A percentile compares a stretch with the other conserved stretches of the same genome.
These are phyloP conservation scores for Pestalotiopsis sp. DNA, from an alignment of 2,329 filamentous ascomycete genomes.

Conservation along the genomic window DNA sequence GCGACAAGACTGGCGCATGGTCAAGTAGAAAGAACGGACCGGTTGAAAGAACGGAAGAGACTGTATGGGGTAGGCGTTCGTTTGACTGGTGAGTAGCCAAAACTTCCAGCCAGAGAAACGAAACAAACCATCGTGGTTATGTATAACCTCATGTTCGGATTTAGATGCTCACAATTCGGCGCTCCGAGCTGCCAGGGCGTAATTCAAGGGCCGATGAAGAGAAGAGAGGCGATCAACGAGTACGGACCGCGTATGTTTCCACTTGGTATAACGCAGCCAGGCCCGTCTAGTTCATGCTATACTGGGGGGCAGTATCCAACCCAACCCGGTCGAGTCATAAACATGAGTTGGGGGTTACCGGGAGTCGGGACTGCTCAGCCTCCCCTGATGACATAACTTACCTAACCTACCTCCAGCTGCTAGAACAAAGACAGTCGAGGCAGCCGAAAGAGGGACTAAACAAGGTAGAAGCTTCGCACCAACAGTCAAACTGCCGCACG, in stretches of 20 bases:
- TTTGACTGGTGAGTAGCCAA: background rate
- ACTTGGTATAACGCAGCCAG: background rate
- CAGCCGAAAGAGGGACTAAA: background rate
- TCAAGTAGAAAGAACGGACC: background rate
- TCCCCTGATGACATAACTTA: background rate
- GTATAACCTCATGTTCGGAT: slow-evolving; percentile 5
- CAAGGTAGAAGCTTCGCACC: background rate
- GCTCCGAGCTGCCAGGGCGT: slow-evolving; percentile 3
- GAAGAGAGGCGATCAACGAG: background rate
- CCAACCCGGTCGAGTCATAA: background rate
- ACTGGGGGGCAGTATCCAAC: background rate
- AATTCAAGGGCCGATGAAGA: background rate
- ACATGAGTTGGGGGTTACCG: background rate
- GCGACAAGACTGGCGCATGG: slow-evolving; percentile 3
- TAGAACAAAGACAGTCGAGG: background rate
- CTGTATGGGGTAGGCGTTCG: background rate
- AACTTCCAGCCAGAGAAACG: background rate
- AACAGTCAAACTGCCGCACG: too few species aligned
- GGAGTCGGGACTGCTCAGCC: background rate
- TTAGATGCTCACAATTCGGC: background rate
- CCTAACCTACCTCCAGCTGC: background rate
- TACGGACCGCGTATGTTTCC: slow-evolving; percentile 1
- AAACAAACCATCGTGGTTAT: background rate
- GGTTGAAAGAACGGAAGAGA: background rate
- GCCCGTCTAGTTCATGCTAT: background rate